Percentiles rank a stretch among this genome's conserved stretches.
phyloP scores from a whole-genome alignment of 306 rosid species.

The Cucumis hystrix region DNA sequence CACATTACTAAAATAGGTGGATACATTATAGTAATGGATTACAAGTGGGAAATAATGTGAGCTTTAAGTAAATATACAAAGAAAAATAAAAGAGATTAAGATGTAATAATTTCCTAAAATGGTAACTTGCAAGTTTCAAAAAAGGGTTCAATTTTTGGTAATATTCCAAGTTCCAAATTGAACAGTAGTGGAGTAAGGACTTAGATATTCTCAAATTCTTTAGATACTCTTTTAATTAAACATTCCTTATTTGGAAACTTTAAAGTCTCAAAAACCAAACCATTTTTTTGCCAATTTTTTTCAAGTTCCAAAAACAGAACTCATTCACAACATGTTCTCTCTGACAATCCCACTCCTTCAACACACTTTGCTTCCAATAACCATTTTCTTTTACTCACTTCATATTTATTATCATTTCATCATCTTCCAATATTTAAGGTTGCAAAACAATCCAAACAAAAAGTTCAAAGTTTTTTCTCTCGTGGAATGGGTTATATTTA shows the following conservation, averaged over 20 bases:
- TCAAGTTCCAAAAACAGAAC: neutral
- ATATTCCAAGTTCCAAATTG: neutral
- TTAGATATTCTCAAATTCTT: neutral
- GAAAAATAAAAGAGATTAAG: too few relatives aligned
- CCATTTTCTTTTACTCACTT: too few relatives aligned
- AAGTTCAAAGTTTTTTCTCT: neutral
- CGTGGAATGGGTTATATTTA: neutral
- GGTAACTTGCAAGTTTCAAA: neutral
- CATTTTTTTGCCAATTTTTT: neutral
- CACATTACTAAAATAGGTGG: too few relatives aligned
- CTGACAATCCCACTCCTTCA: neutral
- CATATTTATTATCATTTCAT: too few relatives aligned
- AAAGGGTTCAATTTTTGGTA: neutral
- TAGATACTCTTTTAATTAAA: neutral
- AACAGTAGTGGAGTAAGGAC: neutral
- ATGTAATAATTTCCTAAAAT: neutral
- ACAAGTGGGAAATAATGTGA: too few relatives aligned
- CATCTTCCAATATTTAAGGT: too few relatives aligned
- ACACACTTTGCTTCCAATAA: neutral
- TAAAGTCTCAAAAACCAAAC: neutral
- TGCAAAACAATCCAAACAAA: neutral
- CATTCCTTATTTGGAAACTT: conserved; percentile 2
- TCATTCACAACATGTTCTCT: neutral
- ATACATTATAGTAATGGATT: too few relatives aligned
- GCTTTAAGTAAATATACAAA: too few relatives aligned